These are phyloP conservation scores for Myochromella boudieri DNA, from an alignment of 768 basidiomycete genomes.

Conservation along the genomic window DNA sequence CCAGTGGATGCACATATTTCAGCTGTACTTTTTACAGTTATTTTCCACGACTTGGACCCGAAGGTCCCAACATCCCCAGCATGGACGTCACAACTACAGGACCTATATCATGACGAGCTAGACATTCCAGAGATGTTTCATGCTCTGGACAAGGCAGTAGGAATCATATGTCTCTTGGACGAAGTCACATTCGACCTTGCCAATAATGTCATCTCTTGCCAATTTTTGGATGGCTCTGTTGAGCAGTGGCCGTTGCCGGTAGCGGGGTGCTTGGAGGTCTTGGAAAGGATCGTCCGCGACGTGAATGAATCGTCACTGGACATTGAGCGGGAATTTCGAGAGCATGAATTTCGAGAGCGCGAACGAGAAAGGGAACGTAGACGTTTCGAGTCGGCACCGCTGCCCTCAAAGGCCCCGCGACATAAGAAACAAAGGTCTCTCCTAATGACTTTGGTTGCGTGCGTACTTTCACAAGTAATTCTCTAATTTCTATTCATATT, in stretches of 20 bases:
- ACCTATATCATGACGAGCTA: constrained; percentile 50
- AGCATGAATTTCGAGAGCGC: constrained; percentile 30
- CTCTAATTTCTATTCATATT: constrained; percentile 4
- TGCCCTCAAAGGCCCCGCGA: constrained; percentile 36
- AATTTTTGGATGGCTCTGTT: constrained; percentile 55
- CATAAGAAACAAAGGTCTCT: constrained; percentile 74
- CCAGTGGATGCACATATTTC: constrained; percentile 33
- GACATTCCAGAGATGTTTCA: constrained; percentile 53
- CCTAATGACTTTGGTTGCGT: constrained; percentile 69
- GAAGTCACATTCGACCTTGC: constrained; percentile 65
- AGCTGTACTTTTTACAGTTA: constrained; percentile 57
- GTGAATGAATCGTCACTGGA: constrained; percentile 50
- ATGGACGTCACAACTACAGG: constrained; percentile 56
- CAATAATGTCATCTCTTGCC: constrained; percentile 43
- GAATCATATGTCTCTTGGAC: constrained; percentile 51
- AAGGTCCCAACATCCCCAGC: constrained; percentile 45
- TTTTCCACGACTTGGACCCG: constrained; percentile 51
- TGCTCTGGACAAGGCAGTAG: constrained; percentile 60
- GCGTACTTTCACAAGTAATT: constrained; percentile 40
- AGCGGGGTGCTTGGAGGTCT: constrained; percentile 37
- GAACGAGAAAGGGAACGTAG: constrained; percentile 28
- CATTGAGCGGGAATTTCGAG: constrained; percentile 33
- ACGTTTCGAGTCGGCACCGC: constrained; percentile 15
- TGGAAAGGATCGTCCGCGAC: constrained; percentile 52
- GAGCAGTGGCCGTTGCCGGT: constrained; percentile 48